These are phyloP conservation scores for Anthostomella pinea DNA, from an alignment of 2,329 filamentous ascomycete species.

Conservation along the genomic window DNA sequence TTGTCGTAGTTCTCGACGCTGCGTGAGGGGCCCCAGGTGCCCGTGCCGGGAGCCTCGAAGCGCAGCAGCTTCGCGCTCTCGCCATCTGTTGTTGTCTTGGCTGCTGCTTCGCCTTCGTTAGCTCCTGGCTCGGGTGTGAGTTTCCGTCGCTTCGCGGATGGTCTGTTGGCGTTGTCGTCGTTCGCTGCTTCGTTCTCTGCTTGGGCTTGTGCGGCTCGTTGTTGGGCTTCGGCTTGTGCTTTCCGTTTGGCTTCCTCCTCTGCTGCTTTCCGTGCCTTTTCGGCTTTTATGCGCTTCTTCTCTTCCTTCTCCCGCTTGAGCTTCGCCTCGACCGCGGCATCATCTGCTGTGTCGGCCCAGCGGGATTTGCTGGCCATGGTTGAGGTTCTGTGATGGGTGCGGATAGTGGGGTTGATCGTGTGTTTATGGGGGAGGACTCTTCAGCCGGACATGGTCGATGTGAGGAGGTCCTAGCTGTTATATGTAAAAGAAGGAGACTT, in stretches of 20 bases:
- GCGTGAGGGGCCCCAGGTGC: conserved; percentile 66
- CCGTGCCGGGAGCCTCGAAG: conserved; percentile 66
- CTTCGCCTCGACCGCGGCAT: conserved; percentile 69
- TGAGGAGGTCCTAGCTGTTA: too few species aligned
- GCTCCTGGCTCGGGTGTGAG: conserved; percentile 46
- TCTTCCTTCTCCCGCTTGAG: conserved; percentile 82
- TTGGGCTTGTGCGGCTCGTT: conserved; percentile 23
- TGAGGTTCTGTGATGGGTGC: conserved; percentile 1
- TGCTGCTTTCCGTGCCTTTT: conserved; percentile 71
- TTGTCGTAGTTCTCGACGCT: conserved; percentile 87
- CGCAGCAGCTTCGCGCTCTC: conserved; percentile 59
- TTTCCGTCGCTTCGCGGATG: conserved; percentile 61
- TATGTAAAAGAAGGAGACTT: too few species aligned
- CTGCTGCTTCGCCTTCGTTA: conserved; percentile 15
- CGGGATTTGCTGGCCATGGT: conserved; percentile 69
- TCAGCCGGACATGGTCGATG: too few species aligned
- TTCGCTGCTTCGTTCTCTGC: conserved; percentile 29
- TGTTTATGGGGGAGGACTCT: conserved; percentile 6
- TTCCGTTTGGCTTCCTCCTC: conserved; percentile 49
- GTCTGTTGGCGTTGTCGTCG: conserved; percentile 32
- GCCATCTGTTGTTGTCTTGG: conserved; percentile 19
- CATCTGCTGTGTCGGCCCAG: conserved; percentile 84
- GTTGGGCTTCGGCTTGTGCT: conserved; percentile 32
- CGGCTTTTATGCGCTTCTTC: conserved; percentile 79
- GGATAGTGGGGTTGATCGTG: conserved; percentile 1